Evolutionary conservation across 1,284 basidiomycete genomes (phyloP).

Genomic region (Inonotus hispidus): DNA sequence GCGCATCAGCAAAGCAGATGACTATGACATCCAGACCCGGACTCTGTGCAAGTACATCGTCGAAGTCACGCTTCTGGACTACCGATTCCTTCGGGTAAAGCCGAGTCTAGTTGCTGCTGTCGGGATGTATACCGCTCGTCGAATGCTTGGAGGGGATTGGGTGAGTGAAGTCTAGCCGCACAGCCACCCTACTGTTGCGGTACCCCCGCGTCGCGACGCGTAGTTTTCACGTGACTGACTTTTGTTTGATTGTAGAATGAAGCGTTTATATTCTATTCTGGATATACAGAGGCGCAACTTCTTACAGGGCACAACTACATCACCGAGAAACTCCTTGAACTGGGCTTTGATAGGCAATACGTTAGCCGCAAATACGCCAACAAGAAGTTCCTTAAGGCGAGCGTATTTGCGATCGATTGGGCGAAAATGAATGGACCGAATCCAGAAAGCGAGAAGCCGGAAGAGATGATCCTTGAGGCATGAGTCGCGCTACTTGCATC

Average conservation of each 20-base stretch:
- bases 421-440: slow-evolving; percentile 32
- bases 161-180: slow-evolving; percentile 46
- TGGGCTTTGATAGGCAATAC: slow-evolving; percentile 79
- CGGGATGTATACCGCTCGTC: slow-evolving; percentile 93
- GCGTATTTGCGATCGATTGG: slow-evolving; percentile 68
- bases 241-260: slow-evolving; percentile 57
- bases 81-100: slow-evolving; percentile 91
- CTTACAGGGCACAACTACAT: slow-evolving; percentile 79
- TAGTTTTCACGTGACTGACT: slow-evolving; percentile 47
- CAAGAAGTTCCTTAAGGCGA: slow-evolving; percentile 94
- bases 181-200: slow-evolving; percentile 11
- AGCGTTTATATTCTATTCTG: slow-evolving; percentile 91
- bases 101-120: slow-evolving; percentile 95
- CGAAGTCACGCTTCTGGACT: slow-evolving; percentile 91
- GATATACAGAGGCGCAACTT: slow-evolving; percentile 88
- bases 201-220: slow-evolving; percentile 13
- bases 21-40: slow-evolving; percentile 97
- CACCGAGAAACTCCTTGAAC: slow-evolving; percentile 79
- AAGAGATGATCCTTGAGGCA: slow-evolving; percentile 15
- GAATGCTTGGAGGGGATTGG: slow-evolving; percentile 92
- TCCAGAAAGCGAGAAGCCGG: background rate
- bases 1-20: slow-evolving; percentile 97
- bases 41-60: slow-evolving; percentile 98
- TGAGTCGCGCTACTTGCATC: background rate
- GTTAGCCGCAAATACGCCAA: slow-evolving; percentile 96